phyloP scores from a whole-genome alignment of 2,329 filamentous ascomycete species.

The Xylaria sp. region DNA sequence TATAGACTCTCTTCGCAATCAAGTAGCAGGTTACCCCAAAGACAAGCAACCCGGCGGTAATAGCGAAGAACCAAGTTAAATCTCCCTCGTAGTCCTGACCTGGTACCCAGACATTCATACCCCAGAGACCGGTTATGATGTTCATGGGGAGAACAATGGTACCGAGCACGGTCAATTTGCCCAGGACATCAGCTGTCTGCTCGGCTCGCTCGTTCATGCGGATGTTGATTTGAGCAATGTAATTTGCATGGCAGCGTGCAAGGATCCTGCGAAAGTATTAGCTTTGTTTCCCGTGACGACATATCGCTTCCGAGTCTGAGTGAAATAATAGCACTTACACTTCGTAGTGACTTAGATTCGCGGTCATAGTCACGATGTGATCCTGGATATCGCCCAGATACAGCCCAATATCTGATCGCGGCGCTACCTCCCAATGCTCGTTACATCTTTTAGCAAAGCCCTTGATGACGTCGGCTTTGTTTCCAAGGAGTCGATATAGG shows the following conservation, averaged over 20 bases:
- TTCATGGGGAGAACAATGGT: slow-evolving; percentile 99
- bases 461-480: slow-evolving; percentile 99
- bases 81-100: slow-evolving; percentile 85
- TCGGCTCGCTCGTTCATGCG: slow-evolving; percentile 98
- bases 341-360: slow-evolving; percentile 94
- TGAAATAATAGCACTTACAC: slow-evolving; percentile 68
- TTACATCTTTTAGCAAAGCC: slow-evolving; percentile 98
- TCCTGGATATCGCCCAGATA: slow-evolving; percentile 99
- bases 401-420: slow-evolving; percentile 93
- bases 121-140: slow-evolving; percentile 97
- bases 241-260: slow-evolving; percentile 91
- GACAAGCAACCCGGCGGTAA: slow-evolving; percentile 77
- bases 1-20: slow-evolving; percentile 85
- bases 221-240: slow-evolving; percentile 99
- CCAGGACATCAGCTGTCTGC: slow-evolving; percentile 92
- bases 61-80: slow-evolving; percentile 78
- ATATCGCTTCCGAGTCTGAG: neutral
- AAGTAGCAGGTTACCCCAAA: slow-evolving; percentile 85
- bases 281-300: neutral
- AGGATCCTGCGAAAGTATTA: slow-evolving; percentile 72
- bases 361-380: slow-evolving; percentile 99
- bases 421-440: slow-evolving; percentile 96
- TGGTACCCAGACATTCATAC: slow-evolving; percentile 97
- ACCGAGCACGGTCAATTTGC: slow-evolving; percentile 92
- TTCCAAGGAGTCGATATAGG: slow-evolving; percentile 89